phyloP scores from a whole-genome alignment of 2,329 filamentous ascomycete genomes.

The Plectosphaerella sp. region DNA sequence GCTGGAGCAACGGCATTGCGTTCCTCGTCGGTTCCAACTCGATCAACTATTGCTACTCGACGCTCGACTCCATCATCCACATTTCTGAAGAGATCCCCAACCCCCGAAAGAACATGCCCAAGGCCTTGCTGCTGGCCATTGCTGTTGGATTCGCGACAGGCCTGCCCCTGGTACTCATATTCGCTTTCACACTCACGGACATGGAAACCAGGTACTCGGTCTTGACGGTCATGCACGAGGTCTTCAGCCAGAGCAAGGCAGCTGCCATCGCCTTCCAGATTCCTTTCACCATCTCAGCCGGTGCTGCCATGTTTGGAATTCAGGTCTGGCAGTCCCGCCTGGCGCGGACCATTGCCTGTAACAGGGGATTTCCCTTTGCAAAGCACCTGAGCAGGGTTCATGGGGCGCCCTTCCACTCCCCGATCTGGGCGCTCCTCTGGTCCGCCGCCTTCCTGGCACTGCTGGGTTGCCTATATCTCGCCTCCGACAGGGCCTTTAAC shows the following conservation, averaged over 20 bases:
- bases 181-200: constrained; percentile 18
- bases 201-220: constrained; percentile 11
- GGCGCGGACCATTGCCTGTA: constrained; percentile 20
- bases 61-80: constrained; percentile 20
- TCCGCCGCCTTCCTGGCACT: constrained; percentile 16
- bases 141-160: constrained; percentile 15
- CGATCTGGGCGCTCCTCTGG: constrained; percentile 17
- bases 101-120: constrained; percentile 17
- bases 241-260: constrained; percentile 14
- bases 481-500: constrained; percentile 19
- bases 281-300: constrained; percentile 14
- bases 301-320: constrained; percentile 18
- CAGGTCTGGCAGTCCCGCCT: constrained; percentile 24
- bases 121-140: constrained; percentile 17
- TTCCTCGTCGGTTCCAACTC: constrained; percentile 22
- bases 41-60: constrained; percentile 23
- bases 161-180: constrained; percentile 11
- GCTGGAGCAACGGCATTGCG: constrained; percentile 20
- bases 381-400: constrained; percentile 15
- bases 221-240: constrained; percentile 13
- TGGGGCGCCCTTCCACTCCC: constrained; percentile 15
- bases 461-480: constrained; percentile 20
- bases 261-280: constrained; percentile 16
- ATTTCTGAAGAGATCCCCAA: constrained; percentile 22
- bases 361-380: constrained; percentile 17